Evolutionary conservation across 2,329 filamentous ascomycete species (phyloP).

Genomic region (Blumeria graminis): DNA sequence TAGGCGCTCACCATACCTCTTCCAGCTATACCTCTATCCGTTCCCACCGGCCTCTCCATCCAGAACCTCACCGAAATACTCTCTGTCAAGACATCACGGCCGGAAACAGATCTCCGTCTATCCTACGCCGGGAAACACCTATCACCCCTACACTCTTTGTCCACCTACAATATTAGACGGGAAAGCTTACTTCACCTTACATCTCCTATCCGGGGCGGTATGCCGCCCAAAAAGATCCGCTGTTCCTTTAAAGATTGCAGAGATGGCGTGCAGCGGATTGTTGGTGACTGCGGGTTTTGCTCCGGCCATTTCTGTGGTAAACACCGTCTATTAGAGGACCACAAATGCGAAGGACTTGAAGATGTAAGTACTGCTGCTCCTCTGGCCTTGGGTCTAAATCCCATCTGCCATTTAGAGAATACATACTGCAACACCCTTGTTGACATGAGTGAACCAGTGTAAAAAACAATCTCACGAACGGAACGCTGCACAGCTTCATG

Average conservation of each 20-base stretch:
- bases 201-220: conserved; percentile 28
- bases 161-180: conserved; percentile 22
- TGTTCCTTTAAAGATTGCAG: conserved; percentile 83
- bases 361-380: conserved; percentile 32
- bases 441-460: conserved; percentile 27
- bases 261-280: conserved; percentile 69
- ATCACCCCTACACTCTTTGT: conserved; percentile 18
- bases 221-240: conserved; percentile 54
- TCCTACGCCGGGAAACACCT: conserved; percentile 34
- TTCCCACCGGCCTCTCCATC: conserved; percentile 28
- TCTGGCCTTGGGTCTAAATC: background rate
- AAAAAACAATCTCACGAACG: conserved; percentile 92
- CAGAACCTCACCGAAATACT: conserved; percentile 29
- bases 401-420: too few relatives aligned
- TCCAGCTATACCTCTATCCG: conserved; percentile 29
- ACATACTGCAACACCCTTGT: too few relatives aligned
- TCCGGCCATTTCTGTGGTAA: conserved; percentile 83
- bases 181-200: conserved; percentile 28
- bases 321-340: conserved; percentile 80
- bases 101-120: conserved; percentile 26
- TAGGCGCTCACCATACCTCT: conserved; percentile 1
- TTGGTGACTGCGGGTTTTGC: conserved; percentile 92
- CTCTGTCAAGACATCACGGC: conserved; percentile 30
- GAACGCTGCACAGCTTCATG: conserved; percentile 78
- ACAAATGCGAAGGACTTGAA: conserved; percentile 80